A percentile compares a stretch with the other conserved stretches of the same genome.
Evolutionary conservation across 176 grass and related monocot genomes (phyloP).

Genomic region (Olyra latifolia): DNA sequence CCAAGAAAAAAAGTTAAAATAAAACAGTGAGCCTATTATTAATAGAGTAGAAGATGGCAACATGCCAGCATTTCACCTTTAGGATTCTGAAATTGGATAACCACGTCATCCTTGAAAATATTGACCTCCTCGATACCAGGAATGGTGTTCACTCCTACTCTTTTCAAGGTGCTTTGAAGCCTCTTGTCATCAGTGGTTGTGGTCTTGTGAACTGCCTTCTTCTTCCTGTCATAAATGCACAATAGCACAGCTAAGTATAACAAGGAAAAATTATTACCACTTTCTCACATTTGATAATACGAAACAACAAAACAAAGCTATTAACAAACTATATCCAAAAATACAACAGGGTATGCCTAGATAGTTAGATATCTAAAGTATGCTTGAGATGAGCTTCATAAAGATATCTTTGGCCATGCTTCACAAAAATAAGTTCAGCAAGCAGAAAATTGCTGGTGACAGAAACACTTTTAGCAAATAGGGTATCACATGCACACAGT

Average conservation of each 20-base stretch:
- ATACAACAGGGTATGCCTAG: background rate
- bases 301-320: background rate
- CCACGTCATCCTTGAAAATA: constrained; percentile 75
- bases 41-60: background rate
- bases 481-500: background rate
- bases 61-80: constrained; percentile 43
- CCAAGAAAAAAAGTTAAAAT: constrained; percentile 8
- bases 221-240: constrained; percentile 55
- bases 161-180: constrained; percentile 83
- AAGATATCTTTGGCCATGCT: background rate
- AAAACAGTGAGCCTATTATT: background rate
- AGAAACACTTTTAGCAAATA: background rate
- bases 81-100: constrained; percentile 74
- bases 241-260: background rate
- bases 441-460: background rate
- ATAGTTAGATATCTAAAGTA: background rate
- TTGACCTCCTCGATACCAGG: constrained; percentile 87
- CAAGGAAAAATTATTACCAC: background rate
- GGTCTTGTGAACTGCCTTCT: constrained; percentile 87
- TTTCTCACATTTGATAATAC: background rate
- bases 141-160: constrained; percentile 67
- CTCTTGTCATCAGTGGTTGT: constrained; percentile 79
- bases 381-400: background rate
- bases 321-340: background rate
- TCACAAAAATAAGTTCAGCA: background rate